Evolutionary conservation across 495 filamentous ascomycete species (phyloP).

Genomic region (Talaromyces borbonicus): DNA sequence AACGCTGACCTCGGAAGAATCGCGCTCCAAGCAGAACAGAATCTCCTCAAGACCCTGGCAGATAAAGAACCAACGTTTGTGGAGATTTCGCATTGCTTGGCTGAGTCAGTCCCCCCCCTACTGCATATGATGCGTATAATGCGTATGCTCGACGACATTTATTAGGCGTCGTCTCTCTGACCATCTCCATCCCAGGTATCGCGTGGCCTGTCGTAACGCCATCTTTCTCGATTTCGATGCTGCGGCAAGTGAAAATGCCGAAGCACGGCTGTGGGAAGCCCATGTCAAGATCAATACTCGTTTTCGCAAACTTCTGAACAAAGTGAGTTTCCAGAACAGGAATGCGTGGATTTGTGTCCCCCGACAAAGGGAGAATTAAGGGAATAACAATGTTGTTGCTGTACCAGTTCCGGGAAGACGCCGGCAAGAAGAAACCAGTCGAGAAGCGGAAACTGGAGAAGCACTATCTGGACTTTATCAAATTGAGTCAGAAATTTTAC

Average conservation of each 20-base stretch:
- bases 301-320: conserved; percentile 55
- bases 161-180: too few relatives aligned
- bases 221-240: conserved; percentile 67
- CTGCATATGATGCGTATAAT: too few relatives aligned
- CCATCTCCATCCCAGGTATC: conserved; percentile 48
- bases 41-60: conserved; percentile 39
- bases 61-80: conserved; percentile 46
- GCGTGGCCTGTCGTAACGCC: conserved; percentile 55
- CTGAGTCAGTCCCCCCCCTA: conserved; percentile 38
- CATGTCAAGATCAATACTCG: conserved; percentile 67
- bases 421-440: conserved; percentile 54
- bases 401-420: conserved; percentile 41
- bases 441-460: conserved; percentile 71
- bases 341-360: neutral
- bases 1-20: conserved; percentile 20
- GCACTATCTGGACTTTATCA: conserved; percentile 74
- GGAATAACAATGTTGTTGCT: too few relatives aligned
- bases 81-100: conserved; percentile 46
- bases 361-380: too few relatives aligned
- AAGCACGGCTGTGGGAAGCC: conserved; percentile 65
- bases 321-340: conserved; percentile 27
- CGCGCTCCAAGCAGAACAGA: conserved; percentile 37
- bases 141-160: neutral
- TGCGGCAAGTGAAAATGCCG: conserved; percentile 51
- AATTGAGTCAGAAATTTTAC: conserved; percentile 79